These are phyloP conservation scores for Fusarium sp. DNA, from an alignment of 2,329 filamentous ascomycete genomes.

Conservation along the genomic window DNA sequence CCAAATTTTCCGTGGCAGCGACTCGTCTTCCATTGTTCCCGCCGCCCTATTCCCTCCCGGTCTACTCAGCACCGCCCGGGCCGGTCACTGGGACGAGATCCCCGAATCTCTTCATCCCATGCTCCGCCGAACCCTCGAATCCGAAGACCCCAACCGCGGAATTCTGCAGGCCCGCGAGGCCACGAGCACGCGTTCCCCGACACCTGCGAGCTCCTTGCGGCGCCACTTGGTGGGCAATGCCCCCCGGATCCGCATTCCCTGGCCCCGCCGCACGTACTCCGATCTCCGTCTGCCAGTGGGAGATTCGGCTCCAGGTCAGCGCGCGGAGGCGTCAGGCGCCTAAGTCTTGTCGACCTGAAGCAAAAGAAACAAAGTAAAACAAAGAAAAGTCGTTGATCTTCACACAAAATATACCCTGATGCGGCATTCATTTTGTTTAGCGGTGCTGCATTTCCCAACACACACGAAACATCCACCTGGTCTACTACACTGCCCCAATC, in stretches of 20 bases:
- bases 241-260: constrained; percentile 29
- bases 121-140: constrained; percentile 64
- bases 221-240: constrained; percentile 38
- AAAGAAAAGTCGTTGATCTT: constrained; percentile 34
- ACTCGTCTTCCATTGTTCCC: constrained; percentile 47
- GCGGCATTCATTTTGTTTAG: constrained; percentile 17
- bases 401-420: constrained; percentile 45
- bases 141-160: constrained; percentile 51
- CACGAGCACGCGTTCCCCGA: constrained; percentile 25
- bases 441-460: constrained; percentile 18
- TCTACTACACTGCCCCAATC: constrained; percentile 21
- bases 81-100: constrained; percentile 71
- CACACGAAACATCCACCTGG: constrained; percentile 13
- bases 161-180: constrained; percentile 35
- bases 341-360: constrained; percentile 13
- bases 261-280: constrained; percentile 49
- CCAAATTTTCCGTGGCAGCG: constrained; percentile 54
- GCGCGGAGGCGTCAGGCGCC: constrained; percentile 40
- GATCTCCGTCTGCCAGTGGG: constrained; percentile 60
- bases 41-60: constrained; percentile 64
- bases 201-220: constrained; percentile 29
- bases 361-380: constrained; percentile 19
- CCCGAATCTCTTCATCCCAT: constrained; percentile 70
- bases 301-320: constrained; percentile 48
- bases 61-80: constrained; percentile 69